Evolutionary conservation across 2,329 filamentous ascomycete genomes (phyloP).

Genomic region (Beauveria scarabaeidicola): DNA sequence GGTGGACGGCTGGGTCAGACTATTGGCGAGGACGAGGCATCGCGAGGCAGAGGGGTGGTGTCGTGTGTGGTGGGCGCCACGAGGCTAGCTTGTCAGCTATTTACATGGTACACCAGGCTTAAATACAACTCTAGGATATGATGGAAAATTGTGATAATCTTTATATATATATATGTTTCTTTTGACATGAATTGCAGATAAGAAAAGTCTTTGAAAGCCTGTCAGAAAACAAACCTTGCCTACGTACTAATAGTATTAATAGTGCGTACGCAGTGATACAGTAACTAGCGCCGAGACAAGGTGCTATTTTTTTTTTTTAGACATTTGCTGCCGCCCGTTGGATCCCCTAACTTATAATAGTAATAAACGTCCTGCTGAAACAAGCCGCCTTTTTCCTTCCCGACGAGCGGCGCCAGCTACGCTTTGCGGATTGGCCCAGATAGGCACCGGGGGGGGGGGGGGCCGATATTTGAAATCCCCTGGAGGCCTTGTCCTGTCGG

Average conservation of each 20-base stretch:
- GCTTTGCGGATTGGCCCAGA: neutral
- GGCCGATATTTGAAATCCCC: no score
- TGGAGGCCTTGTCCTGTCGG: no score
- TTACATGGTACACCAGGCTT: no score
- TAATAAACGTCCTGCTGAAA: neutral
- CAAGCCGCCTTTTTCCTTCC: neutral
- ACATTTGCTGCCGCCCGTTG: neutral
- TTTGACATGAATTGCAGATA: no score
- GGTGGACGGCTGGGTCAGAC: neutral
- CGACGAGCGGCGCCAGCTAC: neutral
- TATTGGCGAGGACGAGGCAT: neutral
- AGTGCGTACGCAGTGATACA: no score
- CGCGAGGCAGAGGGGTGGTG: neutral
- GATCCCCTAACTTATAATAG: neutral
- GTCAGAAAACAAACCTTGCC: neutral
- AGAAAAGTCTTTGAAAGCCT: no score
- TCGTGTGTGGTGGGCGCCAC: neutral
- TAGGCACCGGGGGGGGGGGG: no score
- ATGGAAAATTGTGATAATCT: no score
- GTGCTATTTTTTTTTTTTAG: neutral
- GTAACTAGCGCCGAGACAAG: neutral
- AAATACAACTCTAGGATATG: no score
- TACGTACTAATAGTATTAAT: neutral
- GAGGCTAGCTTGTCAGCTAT: neutral
- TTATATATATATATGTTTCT: no score